These are phyloP conservation scores for Aspergillus ochraceus DNA, from an alignment of 2,329 filamentous ascomycete species.

Conservation along the genomic window DNA sequence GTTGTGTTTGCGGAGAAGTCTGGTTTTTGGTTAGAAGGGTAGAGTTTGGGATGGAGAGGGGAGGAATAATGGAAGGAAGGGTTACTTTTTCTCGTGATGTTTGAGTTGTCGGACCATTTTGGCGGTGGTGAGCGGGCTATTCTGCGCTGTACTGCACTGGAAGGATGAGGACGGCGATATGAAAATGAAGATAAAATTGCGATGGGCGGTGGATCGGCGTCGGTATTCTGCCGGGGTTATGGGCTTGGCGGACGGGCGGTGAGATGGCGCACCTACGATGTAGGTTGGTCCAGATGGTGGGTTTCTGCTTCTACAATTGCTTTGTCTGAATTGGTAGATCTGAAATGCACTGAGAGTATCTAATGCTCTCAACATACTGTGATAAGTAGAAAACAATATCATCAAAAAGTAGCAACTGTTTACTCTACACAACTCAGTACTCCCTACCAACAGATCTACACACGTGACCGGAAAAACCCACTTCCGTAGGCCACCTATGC, in stretches of 20 bases:
- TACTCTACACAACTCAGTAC: too few relatives aligned
- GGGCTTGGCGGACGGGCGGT: too few relatives aligned
- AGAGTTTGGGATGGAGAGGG: not conserved
- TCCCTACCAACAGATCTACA: too few relatives aligned
- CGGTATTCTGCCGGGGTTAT: not conserved
- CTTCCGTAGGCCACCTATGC: not conserved
- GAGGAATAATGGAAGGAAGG: conserved; percentile 5
- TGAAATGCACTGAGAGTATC: too few relatives aligned
- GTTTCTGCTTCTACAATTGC: too few relatives aligned
- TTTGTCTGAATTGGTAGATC: too few relatives aligned
- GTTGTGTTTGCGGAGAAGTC: conserved; percentile 83
- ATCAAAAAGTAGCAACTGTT: too few relatives aligned
- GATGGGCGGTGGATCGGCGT: not conserved
- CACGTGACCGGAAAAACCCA: not conserved
- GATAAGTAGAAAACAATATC: too few relatives aligned
- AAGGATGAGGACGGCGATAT: not conserved
- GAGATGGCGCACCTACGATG: too few relatives aligned
- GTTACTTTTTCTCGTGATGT: conserved; percentile 84
- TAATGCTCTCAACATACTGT: too few relatives aligned
- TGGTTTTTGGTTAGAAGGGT: conserved; percentile 20
- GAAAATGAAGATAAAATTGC: conserved; percentile 6
- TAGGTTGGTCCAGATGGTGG: too few relatives aligned
- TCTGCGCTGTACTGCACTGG: not conserved
- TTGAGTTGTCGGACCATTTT: conserved; percentile 94
- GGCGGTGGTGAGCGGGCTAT: conserved; percentile 5